These are phyloP conservation scores for Oryza nivara DNA, from an alignment of 176 grass and related monocot species.

Conservation along the genomic window DNA sequence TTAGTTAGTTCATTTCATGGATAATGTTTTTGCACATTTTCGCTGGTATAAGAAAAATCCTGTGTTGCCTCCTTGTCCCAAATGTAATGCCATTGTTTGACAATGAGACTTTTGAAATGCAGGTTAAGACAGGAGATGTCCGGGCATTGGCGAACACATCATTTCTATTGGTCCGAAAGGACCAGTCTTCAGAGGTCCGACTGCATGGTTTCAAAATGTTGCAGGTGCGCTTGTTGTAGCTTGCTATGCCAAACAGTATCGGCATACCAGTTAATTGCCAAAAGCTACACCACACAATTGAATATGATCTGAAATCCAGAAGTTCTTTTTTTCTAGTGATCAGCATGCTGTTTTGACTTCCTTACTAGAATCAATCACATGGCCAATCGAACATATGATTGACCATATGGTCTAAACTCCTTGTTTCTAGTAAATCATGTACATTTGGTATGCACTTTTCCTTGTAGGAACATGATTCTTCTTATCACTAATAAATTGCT, in stretches of 20 bases:
- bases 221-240: constrained; percentile 62
- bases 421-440: constrained; percentile 12
- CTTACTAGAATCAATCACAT: background rate
- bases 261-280: background rate
- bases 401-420: background rate
- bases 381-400: background rate
- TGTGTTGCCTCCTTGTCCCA: constrained; percentile 20
- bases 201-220: constrained; percentile 97
- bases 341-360: constrained; percentile 3
- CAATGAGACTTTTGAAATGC: constrained; percentile 22
- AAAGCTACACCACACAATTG: background rate
- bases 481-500: background rate
- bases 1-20: background rate
- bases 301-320: background rate
- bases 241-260: constrained; percentile 5
- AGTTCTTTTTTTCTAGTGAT: constrained; percentile 12
- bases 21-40: background rate
- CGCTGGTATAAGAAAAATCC: background rate
- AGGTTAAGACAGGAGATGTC: constrained; percentile 84
- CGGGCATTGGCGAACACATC: constrained; percentile 74
- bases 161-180: constrained; percentile 82
- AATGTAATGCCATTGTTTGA: constrained; percentile 13
- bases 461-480: background rate
- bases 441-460: constrained; percentile 18
- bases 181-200: constrained; percentile 82